These are phyloP conservation scores for Thielaviopsis euricoi DNA, from an alignment of 2,329 filamentous ascomycete species.

Conservation along the genomic window DNA sequence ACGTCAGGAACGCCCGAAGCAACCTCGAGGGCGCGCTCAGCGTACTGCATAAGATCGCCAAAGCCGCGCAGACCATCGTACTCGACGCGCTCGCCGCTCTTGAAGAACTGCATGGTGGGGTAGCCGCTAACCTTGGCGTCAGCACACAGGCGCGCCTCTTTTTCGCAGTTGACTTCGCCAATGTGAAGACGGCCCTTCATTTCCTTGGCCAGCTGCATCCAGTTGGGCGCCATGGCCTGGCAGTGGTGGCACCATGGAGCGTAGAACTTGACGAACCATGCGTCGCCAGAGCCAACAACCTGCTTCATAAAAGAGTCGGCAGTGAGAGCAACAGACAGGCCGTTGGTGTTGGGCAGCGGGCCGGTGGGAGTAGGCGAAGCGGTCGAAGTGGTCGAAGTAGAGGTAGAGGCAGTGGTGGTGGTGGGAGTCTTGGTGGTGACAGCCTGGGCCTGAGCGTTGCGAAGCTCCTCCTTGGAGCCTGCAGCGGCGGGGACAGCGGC, in stretches of 20 bases:
- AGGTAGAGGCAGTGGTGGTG: conserved; percentile 15
- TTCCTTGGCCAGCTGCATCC: conserved; percentile 76
- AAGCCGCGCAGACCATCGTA: conserved; percentile 84
- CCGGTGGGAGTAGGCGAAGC: conserved; percentile 29
- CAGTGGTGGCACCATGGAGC: conserved; percentile 96
- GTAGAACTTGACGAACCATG: conserved; percentile 99
- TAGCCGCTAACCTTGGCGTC: conserved; percentile 66
- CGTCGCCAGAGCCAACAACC: conserved; percentile 74
- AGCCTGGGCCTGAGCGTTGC: conserved; percentile 1
- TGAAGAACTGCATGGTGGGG: conserved; percentile 86
- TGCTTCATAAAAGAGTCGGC: conserved; percentile 72
- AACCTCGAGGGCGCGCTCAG: conserved; percentile 69
- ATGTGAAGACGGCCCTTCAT: conserved; percentile 84
- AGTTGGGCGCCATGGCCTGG: conserved; percentile 78
- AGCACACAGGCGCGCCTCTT: conserved; percentile 76
- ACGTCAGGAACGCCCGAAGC: conserved; percentile 67
- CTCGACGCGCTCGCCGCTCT: conserved; percentile 77
- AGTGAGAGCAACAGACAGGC: conserved; percentile 57
- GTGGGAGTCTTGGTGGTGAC: conserved; percentile 15
- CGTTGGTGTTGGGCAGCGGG: conserved; percentile 52
- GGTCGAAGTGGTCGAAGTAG: conserved; percentile 19
- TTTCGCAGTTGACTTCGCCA: conserved; percentile 91
- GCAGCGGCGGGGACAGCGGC: conserved; percentile 13
- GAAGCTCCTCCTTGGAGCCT: not conserved
- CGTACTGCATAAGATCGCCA: conserved; percentile 76